phyloP scores from a whole-genome alignment of 1,284 basidiomycete species.

The Ustilago shanxiensis region DNA sequence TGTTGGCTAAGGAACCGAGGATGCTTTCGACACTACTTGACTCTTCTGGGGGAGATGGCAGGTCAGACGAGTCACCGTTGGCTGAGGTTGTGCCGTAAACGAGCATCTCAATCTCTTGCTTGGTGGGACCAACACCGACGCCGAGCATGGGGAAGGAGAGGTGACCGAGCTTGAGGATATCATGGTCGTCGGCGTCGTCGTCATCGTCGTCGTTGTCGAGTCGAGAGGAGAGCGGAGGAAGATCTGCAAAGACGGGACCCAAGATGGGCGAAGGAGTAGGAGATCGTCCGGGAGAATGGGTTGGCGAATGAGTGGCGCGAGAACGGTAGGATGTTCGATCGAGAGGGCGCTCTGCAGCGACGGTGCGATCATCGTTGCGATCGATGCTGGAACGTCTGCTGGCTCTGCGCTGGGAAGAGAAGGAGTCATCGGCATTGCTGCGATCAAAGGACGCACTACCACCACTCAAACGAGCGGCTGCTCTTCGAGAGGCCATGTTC shows the following conservation, averaged over 20 bases:
- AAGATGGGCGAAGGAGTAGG: constrained; percentile 65
- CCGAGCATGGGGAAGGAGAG: constrained; percentile 61
- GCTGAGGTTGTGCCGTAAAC: constrained; percentile 48
- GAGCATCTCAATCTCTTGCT: constrained; percentile 62
- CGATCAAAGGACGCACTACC: constrained; percentile 37
- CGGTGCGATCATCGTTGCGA: constrained; percentile 40
- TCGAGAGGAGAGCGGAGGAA: constrained; percentile 3
- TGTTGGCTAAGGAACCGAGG: constrained; percentile 47
- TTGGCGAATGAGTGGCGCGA: constrained; percentile 34
- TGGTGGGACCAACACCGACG: constrained; percentile 58
- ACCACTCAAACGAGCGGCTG: constrained; percentile 44
- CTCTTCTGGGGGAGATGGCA: constrained; percentile 26
- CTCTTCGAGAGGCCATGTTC: constrained; percentile 41
- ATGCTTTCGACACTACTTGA: constrained; percentile 34
- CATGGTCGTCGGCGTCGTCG: constrained; percentile 23
- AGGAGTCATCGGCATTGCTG: constrained; percentile 31
- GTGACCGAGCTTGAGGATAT: constrained; percentile 52
- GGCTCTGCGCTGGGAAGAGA: constrained; percentile 35
- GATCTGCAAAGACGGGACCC: constrained; percentile 40
- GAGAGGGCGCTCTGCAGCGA: constrained; percentile 37
- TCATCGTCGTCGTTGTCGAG: constrained; percentile 8
- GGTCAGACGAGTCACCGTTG: constrained; percentile 19
- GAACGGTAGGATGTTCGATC: constrained; percentile 39
- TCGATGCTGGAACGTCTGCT: constrained; percentile 51
- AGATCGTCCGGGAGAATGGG: constrained; percentile 41